Evolutionary conservation across 225 moss, liverwort and hornwort genomes (phyloP).

Genomic region (Physcomitrium patens): DNA sequence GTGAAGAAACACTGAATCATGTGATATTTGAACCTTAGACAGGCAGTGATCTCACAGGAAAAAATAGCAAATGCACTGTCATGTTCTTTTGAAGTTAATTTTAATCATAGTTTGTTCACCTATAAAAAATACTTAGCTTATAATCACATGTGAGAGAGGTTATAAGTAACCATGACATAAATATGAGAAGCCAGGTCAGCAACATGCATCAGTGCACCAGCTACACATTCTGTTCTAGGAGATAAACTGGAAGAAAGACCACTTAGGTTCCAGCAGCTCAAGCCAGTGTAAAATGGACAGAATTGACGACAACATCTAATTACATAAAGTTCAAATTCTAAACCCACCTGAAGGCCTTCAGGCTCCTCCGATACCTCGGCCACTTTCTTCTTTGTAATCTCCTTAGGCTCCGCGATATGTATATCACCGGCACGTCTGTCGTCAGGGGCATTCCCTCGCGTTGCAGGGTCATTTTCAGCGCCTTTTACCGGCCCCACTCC

Average conservation of each 20-base stretch:
- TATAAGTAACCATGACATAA: background rate
- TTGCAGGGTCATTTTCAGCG: slow-evolving; percentile 67
- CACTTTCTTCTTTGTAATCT: slow-evolving; percentile 76
- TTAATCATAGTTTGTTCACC: background rate
- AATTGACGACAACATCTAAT: background rate
- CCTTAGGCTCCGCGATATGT: slow-evolving; percentile 75
- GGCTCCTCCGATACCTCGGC: slow-evolving; percentile 77
- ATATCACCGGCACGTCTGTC: slow-evolving; percentile 61
- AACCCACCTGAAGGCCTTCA: slow-evolving; percentile 68
- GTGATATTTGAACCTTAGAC: background rate
- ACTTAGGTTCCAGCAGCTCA: background rate
- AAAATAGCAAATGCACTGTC: background rate
- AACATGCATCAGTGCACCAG: background rate
- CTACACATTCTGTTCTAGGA: background rate
- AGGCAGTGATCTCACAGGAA: slow-evolving; percentile 3
- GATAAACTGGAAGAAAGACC: too few relatives aligned
- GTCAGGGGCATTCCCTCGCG: slow-evolving; percentile 69
- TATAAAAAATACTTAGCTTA: background rate
- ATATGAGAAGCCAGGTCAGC: background rate
- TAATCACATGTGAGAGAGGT: background rate
- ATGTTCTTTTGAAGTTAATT: background rate
- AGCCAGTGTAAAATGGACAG: background rate
- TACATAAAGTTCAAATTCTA: background rate
- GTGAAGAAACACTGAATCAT: background rate
- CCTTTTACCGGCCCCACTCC: slow-evolving; percentile 71